phyloP scores from a whole-genome alignment of 139 green algal genomes.

The Chlamydomonas sphaeroides region DNA sequence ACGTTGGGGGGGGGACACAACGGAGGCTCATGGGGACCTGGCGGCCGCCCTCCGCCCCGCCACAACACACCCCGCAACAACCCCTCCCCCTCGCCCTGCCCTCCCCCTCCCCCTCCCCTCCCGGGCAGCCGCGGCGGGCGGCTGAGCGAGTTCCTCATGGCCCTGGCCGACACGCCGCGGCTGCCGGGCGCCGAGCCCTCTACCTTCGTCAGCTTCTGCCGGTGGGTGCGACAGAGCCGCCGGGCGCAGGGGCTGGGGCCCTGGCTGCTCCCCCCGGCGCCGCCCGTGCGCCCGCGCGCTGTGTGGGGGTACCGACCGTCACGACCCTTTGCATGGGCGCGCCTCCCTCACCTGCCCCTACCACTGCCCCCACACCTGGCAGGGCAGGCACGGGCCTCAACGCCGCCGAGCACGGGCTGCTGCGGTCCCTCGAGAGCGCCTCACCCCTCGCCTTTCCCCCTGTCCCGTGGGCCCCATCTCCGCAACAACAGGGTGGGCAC shows the following conservation, averaged over 20 bases:
- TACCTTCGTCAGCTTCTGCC: slow-evolving; percentile 65
- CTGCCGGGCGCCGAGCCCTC: slow-evolving; percentile 25
- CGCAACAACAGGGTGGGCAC: slow-evolving; percentile 11
- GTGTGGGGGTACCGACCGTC: background rate
- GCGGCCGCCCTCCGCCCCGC: background rate
- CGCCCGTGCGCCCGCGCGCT: no score
- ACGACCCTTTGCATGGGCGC: background rate
- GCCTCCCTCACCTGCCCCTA: background rate
- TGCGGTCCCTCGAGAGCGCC: background rate
- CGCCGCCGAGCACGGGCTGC: background rate
- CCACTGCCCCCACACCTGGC: background rate
- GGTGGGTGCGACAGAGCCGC: slow-evolving; percentile 30
- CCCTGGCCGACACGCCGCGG: slow-evolving; percentile 56
- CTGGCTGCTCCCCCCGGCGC: no score
- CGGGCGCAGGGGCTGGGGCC: no score
- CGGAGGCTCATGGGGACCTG: background rate
- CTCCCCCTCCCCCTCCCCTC: background rate
- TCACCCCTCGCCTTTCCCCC: background rate
- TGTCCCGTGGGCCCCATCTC: no score
- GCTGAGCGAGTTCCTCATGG: slow-evolving; percentile 77
- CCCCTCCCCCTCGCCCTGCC: background rate
- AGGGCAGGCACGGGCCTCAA: slow-evolving; percentile 25
- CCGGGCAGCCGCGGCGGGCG: slow-evolving; percentile 15
- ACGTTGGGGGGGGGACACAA: no score
- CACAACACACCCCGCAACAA: background rate